Evolutionary conservation across 2,329 filamentous ascomycete genomes (phyloP), one percentile per base, ranked within the genome.

Genomic region (Gaeumannomyces tritici): DNA sequence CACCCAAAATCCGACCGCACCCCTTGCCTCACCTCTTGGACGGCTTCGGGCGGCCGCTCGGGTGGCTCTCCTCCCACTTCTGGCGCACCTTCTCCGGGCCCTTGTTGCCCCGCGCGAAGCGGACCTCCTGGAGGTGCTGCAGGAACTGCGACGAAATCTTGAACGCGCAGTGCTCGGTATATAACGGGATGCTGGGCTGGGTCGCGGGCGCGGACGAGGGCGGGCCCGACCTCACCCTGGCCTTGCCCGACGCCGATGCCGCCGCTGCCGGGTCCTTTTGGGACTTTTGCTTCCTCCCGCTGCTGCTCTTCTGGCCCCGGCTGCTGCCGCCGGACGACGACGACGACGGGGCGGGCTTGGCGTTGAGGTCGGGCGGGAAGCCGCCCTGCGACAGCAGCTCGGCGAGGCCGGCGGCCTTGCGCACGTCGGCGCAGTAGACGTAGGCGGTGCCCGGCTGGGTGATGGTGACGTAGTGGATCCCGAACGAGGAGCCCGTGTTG

Each of bases 401-500:
- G 9, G 70, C 65, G 9, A 86, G 73, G 51, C 83, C 66, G 24
- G 74, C 62, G 51, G 77, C 71, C 65, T 83, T 81, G 65, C 76
- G 79, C 3, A 84, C 86, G 28, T 61, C 51, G 28, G 60, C 42
- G 60, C 60, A 61, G 60, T 61, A 61, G 21, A 61, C 60, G 31
- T 35, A 56, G 47, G 24, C 60, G 60, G 21, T 56, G 21, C 60
- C 60, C 3, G 60, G 60, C 60, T 33, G 21, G 13, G 51, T 29
- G 35, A 56, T 56, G 51, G 47, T 35, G 51, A 61, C 51, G 51
- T 61, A 61, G 26, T 56, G 60, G 51, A 61, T 61, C 47, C 60
- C 51, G 60, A 61, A 61, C 21, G 21, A 15, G 60, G 29, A 13
- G 18, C 31, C 31, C 28, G 21, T 11, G 21, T 56, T 55, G 47